Evolutionary conservation across 495 filamentous ascomycete species (phyloP), one percentile per base, ranked within the genome.

Genomic region (Penicillium diatomitis): DNA sequence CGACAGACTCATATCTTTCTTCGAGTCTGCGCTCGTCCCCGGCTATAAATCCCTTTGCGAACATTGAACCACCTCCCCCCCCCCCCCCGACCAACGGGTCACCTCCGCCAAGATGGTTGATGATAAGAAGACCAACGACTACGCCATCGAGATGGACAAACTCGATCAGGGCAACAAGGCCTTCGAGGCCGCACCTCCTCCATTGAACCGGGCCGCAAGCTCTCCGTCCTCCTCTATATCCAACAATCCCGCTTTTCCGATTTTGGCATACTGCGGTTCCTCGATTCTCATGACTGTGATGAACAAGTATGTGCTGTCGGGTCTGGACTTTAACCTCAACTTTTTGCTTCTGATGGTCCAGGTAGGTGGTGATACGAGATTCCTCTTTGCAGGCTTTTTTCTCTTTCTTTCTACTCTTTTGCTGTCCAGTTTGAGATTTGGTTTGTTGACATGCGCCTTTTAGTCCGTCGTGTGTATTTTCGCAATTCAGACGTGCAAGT

Each of bases 251-350:
- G 67, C 80, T 34, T 63, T 92, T 6, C 86, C 91, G 7, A 87
- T 99, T 53, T 62, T 96, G 44, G 82, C 85, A 27, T 99, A 99
- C 73, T 99, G 92, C 70, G 76, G 82, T 56, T 85, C 92, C 44
- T 96, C 90, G 4, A 99, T 99, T 55, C 74, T 91, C 66, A 99
- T 99, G 92, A 99, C 94, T 36, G 84, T 95, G 28, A 95, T 92
- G 70, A 99, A 99, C 73, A 99, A 99, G 78, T 99, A 92, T 65
- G 90, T 96, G 43, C 76, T 99, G 32, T 95, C 88, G 32, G 94
- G 92, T 32, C 69, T 77, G 9, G 79, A 86, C 52, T 99, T 92
- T 74, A 99, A 99, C 69, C 65, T 99, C 56, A 97, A 96, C 68
- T 97, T 97, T 72, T 88, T 97, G 68, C 82, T 96, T 47, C 81